Percentiles rank a stretch among this genome's conserved stretches.
These are phyloP conservation scores for Rhizoclosmatium sp. DNA, from an alignment of 192 early-diverging fungal genomes.

Conservation along the genomic window DNA sequence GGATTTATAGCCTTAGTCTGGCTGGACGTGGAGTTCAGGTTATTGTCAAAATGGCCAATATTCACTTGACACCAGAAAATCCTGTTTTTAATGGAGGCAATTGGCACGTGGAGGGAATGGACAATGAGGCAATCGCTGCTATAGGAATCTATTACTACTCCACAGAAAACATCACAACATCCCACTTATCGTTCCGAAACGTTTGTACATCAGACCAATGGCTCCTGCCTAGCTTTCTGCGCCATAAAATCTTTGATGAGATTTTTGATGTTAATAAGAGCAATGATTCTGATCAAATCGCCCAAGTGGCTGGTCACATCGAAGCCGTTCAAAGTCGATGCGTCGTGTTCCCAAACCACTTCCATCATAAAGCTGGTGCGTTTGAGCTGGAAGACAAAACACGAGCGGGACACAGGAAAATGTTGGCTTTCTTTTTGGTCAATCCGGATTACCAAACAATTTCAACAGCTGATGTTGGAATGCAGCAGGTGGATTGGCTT, in stretches of 20 bases:
- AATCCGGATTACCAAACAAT: slow-evolving; percentile 53
- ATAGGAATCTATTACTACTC: slow-evolving; percentile 80
- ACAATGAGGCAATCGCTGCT: slow-evolving; percentile 75
- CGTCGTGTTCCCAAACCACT: slow-evolving; percentile 76
- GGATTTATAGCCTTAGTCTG: slow-evolving; percentile 6
- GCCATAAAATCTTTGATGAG: slow-evolving; percentile 29
- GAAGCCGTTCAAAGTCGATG: slow-evolving; percentile 58
- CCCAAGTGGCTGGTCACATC: slow-evolving; percentile 17
- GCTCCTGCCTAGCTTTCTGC: slow-evolving; percentile 38
- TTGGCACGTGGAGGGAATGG: slow-evolving; percentile 81
- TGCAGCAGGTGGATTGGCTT: slow-evolving; percentile 28
- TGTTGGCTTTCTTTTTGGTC: slow-evolving; percentile 76
- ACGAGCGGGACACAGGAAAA: slow-evolving; percentile 71
- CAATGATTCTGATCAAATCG: slow-evolving; percentile 3
- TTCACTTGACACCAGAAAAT: slow-evolving; percentile 71
- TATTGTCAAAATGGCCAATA: slow-evolving; percentile 77
- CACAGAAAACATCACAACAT: slow-evolving; percentile 72
- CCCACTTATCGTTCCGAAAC: slow-evolving; percentile 64
- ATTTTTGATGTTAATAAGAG: slow-evolving; percentile 32
- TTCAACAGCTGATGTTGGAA: slow-evolving; percentile 19
- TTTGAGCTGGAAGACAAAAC: slow-evolving; percentile 68
- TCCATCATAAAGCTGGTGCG: slow-evolving; percentile 71
- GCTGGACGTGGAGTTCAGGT: slow-evolving; percentile 58
- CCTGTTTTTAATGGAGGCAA: slow-evolving; percentile 58
- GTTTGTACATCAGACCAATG: slow-evolving; percentile 9